Evolutionary conservation across 202 grass and related monocot genomes (phyloP), one percentile per base, ranked within the genome.

Genomic region (Hordeum pubiflorum): DNA sequence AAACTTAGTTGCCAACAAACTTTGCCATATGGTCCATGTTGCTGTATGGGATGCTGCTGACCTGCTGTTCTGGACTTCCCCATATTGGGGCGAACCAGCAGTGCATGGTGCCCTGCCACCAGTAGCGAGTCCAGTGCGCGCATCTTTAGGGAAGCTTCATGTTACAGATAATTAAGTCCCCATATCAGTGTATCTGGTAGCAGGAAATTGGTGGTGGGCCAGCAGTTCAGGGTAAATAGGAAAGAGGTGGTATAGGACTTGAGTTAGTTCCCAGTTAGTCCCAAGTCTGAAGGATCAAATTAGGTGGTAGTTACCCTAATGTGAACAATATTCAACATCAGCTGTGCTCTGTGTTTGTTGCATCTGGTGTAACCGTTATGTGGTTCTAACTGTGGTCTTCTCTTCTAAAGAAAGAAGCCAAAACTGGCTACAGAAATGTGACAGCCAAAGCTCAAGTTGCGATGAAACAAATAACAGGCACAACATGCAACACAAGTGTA

Each of bases 131-230:
- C 22, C 68, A 46, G 3, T 18, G 7, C 4, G 2, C 23, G 6
- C 44, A 50, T 73, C 7, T 31, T 73, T 73, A 73, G 15, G 26
- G 69, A 52, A 72, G 69, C 69, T 72, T 72, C 26, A 11, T 73
- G 26, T n/a, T 72, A 52, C 7, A 73, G 43, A 72, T 72, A 72
- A 59, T 13, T 18, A 52, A 31, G 41, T 72, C 7, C 14, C 4
- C 9, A 5, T 32, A n/a, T 52, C 23, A 32, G 24, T n/a, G 29
- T 71, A 71, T 10, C 68, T 13, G 43, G 22, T 46, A 27, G 41
- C 67, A 46, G 39, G 38, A 70, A 70, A 70, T 44, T 71, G 21
- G 40, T 71, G 39, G 13, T 46, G 39, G 6, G 41, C 39, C 40
- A 27, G 38, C 39, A 44, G 68, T 48, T 72, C 41, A 72, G 69